phyloP scores from a whole-genome alignment of 108 stramenopile genomes.

The Discostella pseudostelligera region DNA sequence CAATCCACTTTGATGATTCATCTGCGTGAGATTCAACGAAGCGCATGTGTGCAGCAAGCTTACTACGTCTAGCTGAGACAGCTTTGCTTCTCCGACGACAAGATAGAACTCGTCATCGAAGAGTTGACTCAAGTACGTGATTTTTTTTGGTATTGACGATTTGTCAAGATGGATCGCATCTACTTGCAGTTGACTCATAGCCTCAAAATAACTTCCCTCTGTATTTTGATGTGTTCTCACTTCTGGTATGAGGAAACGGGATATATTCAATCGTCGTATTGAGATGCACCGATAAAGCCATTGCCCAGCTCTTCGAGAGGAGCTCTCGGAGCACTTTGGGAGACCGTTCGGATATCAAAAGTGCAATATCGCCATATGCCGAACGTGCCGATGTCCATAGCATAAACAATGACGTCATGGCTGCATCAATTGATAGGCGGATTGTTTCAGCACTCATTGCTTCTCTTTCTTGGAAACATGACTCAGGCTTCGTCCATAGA shows the following conservation, averaged over 20 bases:
- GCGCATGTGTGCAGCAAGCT: constrained; percentile 72
- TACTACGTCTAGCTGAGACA: constrained; percentile 64
- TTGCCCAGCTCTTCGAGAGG: constrained; percentile 22
- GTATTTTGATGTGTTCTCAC: not conserved
- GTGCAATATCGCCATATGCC: constrained; percentile 14
- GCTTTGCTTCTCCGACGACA: constrained; percentile 42
- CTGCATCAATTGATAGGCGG: constrained; percentile 30
- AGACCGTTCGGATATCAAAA: constrained; percentile 14
- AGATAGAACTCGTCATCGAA: constrained; percentile 40
- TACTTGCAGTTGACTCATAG: constrained; percentile 22
- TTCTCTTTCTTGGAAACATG: constrained; percentile 24
- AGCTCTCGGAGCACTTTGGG: not conserved
- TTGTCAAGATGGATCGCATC: constrained; percentile 2
- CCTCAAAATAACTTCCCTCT: constrained; percentile 11
- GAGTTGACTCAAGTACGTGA: not conserved
- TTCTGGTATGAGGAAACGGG: not conserved
- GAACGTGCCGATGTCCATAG: constrained; percentile 7
- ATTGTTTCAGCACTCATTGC: constrained; percentile 20
- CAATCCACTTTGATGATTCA: not conserved
- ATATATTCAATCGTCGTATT: not conserved
- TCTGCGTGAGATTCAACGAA: constrained; percentile 51
- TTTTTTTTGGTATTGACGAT: not conserved
- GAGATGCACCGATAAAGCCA: constrained; percentile 33
- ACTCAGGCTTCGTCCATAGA: constrained; percentile 31
- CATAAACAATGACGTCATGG: constrained; percentile 32